phyloP scores from a whole-genome alignment of 2,329 filamentous ascomycete species.

The Chrysoporthe deuterocubensis region DNA sequence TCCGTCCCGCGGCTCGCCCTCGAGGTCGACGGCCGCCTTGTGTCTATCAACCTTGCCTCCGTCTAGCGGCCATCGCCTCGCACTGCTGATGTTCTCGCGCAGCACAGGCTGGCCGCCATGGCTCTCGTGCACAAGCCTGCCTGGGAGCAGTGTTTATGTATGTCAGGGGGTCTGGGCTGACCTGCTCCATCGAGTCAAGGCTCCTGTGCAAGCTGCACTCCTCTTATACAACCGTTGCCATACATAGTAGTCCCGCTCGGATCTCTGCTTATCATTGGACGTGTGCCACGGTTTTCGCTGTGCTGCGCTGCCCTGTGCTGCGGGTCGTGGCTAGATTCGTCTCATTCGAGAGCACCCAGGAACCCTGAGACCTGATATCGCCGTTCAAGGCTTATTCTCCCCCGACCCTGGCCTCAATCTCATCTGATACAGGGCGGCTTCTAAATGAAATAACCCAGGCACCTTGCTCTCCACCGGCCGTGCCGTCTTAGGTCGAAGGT shows the following conservation, averaged over 20 bases:
- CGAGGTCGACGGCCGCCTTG: background rate
- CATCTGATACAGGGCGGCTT: conserved; percentile 50
- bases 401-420: conserved; percentile 45
- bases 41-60: background rate
- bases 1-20: background rate
- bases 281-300: conserved; percentile 5
- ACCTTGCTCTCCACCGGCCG: conserved; percentile 48
- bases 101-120: conserved; percentile 16
- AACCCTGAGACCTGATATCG: conserved; percentile 25
- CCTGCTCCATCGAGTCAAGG: conserved; percentile 28
- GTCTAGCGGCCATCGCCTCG: background rate
- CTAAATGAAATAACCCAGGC: conserved; percentile 50
- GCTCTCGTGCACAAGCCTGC: conserved; percentile 7
- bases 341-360: conserved; percentile 22
- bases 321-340: conserved; percentile 25
- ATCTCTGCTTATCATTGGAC: conserved; percentile 5
- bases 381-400: conserved; percentile 35
- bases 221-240: conserved; percentile 16
- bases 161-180: conserved; percentile 18
- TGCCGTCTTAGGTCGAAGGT: conserved; percentile 44
- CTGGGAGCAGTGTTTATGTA: background rate
- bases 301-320: conserved; percentile 12
- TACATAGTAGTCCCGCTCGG: conserved; percentile 7
- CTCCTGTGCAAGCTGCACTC: conserved; percentile 25
- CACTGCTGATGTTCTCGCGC: conserved; percentile 1